Base-by-base conservation (phyloP, 2,329 filamentous ascomycete species). In the Aspergillus puulaauensis region DNA sequence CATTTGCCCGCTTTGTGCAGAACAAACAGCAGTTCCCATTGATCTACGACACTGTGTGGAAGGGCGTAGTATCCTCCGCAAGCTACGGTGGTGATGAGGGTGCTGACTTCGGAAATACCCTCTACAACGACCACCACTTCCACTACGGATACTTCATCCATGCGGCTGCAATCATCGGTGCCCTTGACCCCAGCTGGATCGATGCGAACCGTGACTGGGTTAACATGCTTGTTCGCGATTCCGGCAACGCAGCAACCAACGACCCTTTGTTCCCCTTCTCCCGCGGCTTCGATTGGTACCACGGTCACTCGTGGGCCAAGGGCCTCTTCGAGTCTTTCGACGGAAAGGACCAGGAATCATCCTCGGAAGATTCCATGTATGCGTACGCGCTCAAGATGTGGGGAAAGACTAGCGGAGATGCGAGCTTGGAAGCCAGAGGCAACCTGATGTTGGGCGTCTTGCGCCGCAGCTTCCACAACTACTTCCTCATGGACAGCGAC, bases 321-420 rank as follows among this genome's bases (percentile, higher is more conserved):
- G 79, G 77, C 1, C 70, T 84, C 1, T 82, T 79, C 60, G 78
- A 79, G 44, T 83, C 81, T 17, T 79, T 76, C 6, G 82, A 84
- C 53, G 81, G 81, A 7, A 82, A 81, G 58, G 80, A 82, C 41
- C 75, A 81, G 76, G 95, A 98, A 73, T 95, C 90, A 31, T 91
- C 89, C 46, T 93, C 90, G 0, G 93, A 98, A 75, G 95, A 98
- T 73, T 86, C 87, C 62, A 92, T 97, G 86, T 88, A 90, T 59
- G 85, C 86, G 6, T 96, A 95, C 73, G 91, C 89, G 0, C 76
- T 97, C 69, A 96, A 96, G 80, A 91, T 98, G 87, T 98, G 95
- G 95, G 95, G 93, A 4, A 82, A 82, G 35, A 87, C 89, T 3
- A 86, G 82, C 61, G 87, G 88, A n/a, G 88, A 98, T 74, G 75